Evolutionary conservation across 2,329 filamentous ascomycete genomes (phyloP).

Genomic region (Aureobasidium sp.): DNA sequence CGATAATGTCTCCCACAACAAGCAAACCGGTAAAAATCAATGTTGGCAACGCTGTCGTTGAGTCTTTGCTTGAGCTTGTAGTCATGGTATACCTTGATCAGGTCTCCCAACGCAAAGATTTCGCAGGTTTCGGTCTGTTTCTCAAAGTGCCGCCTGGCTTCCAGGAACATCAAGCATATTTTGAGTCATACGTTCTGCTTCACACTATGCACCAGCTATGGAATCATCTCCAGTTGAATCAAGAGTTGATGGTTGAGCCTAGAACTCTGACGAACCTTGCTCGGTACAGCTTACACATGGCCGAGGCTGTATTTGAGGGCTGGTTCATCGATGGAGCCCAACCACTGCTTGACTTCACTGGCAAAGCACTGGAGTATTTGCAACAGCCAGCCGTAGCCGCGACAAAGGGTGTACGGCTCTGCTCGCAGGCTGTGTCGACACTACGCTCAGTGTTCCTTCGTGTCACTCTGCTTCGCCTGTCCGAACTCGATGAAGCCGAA

Average conservation of each 20-base stretch:
- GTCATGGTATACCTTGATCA: conserved; percentile 80
- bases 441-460: conserved; percentile 73
- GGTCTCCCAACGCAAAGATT: conserved; percentile 79
- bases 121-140: conserved; percentile 77
- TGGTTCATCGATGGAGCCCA: conserved; percentile 92
- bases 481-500: conserved; percentile 67
- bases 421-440: conserved; percentile 69
- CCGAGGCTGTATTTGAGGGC: conserved; percentile 88
- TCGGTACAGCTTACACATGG: conserved; percentile 70
- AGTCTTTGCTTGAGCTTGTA: conserved; percentile 70
- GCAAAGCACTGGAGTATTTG: conserved; percentile 78
- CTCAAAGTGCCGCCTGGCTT: conserved; percentile 87
- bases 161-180: conserved; percentile 89
- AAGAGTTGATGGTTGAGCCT: conserved; percentile 69
- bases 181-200: conserved; percentile 81
- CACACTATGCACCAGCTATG: conserved; percentile 66
- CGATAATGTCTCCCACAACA: conserved; percentile 54
- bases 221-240: conserved; percentile 62
- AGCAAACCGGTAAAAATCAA: conserved; percentile 40
- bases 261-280: conserved; percentile 80
- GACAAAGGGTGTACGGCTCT: conserved; percentile 85
- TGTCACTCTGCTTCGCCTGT: conserved; percentile 71
- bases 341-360: conserved; percentile 75
- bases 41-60: conserved; percentile 63
- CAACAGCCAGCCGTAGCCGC: conserved; percentile 74